Evolutionary conservation across 2,329 filamentous ascomycete genomes (phyloP).

Genomic region (Fusarium buharicum): DNA sequence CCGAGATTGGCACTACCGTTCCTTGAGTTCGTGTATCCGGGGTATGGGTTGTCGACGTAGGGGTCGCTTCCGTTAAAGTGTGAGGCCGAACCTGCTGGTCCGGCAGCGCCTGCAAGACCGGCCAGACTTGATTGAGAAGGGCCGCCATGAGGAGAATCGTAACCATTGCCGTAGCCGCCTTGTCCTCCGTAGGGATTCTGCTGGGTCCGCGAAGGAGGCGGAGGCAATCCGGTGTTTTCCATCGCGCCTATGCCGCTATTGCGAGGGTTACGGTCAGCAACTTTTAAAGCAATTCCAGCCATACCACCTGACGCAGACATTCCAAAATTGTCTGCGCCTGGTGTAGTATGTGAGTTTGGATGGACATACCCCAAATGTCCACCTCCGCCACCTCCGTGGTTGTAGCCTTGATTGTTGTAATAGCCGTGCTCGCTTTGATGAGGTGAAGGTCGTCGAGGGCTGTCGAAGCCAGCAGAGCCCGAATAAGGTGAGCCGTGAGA

Average conservation of each 20-base stretch:
- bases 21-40: slow-evolving; percentile 59
- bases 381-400: slow-evolving; percentile 33
- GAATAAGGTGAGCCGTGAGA: slow-evolving; percentile 34
- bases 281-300: slow-evolving; percentile 72
- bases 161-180: slow-evolving; percentile 42
- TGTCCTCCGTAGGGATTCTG: slow-evolving; percentile 40
- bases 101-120: slow-evolving; percentile 45
- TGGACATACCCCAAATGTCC: slow-evolving; percentile 43
- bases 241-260: slow-evolving; percentile 73
- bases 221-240: slow-evolving; percentile 54
- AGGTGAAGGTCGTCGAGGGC: slow-evolving; percentile 32
- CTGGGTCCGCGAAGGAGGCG: slow-evolving; percentile 52
- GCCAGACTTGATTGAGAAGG: slow-evolving; percentile 55
- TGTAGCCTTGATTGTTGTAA: slow-evolving; percentile 30
- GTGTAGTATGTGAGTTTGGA: slow-evolving; percentile 54
- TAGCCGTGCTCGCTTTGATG: slow-evolving; percentile 40
- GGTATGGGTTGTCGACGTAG: slow-evolving; percentile 74
- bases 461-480: slow-evolving; percentile 39
- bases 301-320: slow-evolving; percentile 72
- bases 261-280: slow-evolving; percentile 71
- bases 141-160: slow-evolving; percentile 35
- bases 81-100: slow-evolving; percentile 31
- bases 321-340: slow-evolving; percentile 75
- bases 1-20: slow-evolving; percentile 63
- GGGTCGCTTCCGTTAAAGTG: slow-evolving; percentile 50